Evolutionary conservation across 352 stramenopile genomes (phyloP).

Genomic region (Peronospora belbahrii): DNA sequence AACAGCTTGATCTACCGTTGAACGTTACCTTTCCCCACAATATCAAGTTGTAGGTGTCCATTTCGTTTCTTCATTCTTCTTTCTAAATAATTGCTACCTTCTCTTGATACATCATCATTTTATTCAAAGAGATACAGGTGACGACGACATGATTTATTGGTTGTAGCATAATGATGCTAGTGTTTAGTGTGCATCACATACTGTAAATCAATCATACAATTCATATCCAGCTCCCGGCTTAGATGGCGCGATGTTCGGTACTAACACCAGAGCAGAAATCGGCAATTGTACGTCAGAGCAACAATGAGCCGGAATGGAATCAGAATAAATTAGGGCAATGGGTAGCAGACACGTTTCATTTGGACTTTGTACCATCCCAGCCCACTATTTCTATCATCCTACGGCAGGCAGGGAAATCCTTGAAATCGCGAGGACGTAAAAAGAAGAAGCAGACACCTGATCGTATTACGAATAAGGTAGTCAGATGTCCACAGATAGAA

Average conservation of each 20-base stretch:
- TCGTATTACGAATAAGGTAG: constrained; percentile 35
- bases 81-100: constrained; percentile 49
- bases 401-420: constrained; percentile 40
- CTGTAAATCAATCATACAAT: too few species aligned
- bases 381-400: constrained; percentile 70
- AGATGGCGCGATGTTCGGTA: constrained; percentile 25
- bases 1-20: constrained; percentile 38
- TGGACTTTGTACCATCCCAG: constrained; percentile 56
- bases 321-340: constrained; percentile 60
- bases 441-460: constrained; percentile 38
- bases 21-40: constrained; percentile 52
- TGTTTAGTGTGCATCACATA: too few species aligned
- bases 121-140: too few species aligned
- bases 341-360: constrained; percentile 48
- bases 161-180: too few species aligned
- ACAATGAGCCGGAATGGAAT: constrained; percentile 49
- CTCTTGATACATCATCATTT: constrained; percentile 37
- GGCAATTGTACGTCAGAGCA: constrained; percentile 57
- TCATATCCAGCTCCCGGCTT: too few species aligned
- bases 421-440: constrained; percentile 27
- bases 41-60: constrained; percentile 51
- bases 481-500: constrained; percentile 62
- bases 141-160: too few species aligned
- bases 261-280: constrained; percentile 63
- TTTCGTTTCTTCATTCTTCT: constrained; percentile 37